These are phyloP conservation scores for Rhypophila decipiens DNA, from an alignment of 495 filamentous ascomycete species.

Conservation along the genomic window DNA sequence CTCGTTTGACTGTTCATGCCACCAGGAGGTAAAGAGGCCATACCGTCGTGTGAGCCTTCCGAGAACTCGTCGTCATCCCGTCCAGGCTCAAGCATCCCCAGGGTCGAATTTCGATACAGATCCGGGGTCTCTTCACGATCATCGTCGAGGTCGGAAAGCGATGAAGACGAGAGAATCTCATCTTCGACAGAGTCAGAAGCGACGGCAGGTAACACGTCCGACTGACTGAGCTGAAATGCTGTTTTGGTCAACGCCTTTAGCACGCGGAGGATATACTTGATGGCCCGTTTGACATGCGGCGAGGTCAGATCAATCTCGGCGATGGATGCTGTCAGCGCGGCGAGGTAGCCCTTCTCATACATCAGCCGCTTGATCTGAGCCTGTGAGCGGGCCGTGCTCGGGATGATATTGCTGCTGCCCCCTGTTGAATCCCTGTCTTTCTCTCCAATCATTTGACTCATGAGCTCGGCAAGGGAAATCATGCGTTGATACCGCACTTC, in stretches of 20 bases:
- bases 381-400: constrained; percentile 39
- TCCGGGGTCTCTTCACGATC: constrained; percentile 95
- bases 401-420: constrained; percentile 34
- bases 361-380: constrained; percentile 85
- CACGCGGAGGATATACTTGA: constrained; percentile 92
- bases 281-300: constrained; percentile 81
- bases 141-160: constrained; percentile 79
- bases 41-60: constrained; percentile 60
- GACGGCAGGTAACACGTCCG: constrained; percentile 58
- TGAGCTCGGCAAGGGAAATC: constrained; percentile 79
- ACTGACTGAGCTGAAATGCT: constrained; percentile 77
- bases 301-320: constrained; percentile 95
- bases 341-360: constrained; percentile 96
- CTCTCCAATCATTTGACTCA: constrained; percentile 83
- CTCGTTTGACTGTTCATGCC: not conserved
- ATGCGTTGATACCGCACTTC: constrained; percentile 82
- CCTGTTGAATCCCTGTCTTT: constrained; percentile 51
- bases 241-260: constrained; percentile 80
- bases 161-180: constrained; percentile 84
- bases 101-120: constrained; percentile 89
- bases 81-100: constrained; percentile 88
- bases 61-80: constrained; percentile 74
- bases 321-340: constrained; percentile 80
- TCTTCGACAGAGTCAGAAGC: constrained; percentile 71
- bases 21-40: constrained; percentile 2